Percentiles rank a stretch among this genome's conserved stretches.
phyloP scores from a whole-genome alignment of 2,329 filamentous ascomycete species.

The Onygenales sp. region DNA sequence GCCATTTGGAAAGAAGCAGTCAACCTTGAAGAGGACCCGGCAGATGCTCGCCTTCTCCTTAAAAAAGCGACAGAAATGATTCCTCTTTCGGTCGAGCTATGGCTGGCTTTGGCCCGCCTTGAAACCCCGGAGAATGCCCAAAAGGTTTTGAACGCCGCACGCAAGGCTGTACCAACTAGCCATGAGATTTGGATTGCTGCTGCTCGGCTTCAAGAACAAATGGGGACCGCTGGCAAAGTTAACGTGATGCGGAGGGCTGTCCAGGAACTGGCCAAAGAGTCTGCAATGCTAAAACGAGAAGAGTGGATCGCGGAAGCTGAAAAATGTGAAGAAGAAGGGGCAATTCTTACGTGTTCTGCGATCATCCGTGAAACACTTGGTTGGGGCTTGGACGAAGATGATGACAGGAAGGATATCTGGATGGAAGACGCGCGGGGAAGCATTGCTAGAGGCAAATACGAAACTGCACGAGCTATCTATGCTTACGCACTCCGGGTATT shows the following conservation, averaged over 20 bases:
- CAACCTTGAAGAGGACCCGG: slow-evolving; percentile 83
- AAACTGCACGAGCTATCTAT: slow-evolving; percentile 88
- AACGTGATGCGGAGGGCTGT: slow-evolving; percentile 94
- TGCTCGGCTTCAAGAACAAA: slow-evolving; percentile 78
- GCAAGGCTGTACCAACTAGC: slow-evolving; percentile 86
- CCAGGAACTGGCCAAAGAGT: slow-evolving; percentile 77
- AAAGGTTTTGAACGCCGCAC: slow-evolving; percentile 87
- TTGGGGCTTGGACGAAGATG: slow-evolving; percentile 88
- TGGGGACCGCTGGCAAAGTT: slow-evolving; percentile 69
- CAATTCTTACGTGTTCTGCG: slow-evolving; percentile 72
- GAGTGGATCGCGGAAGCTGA: slow-evolving; percentile 96
- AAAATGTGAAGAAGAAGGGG: slow-evolving; percentile 86
- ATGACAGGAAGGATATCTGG: slow-evolving; percentile 93
- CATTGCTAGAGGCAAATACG: slow-evolving; percentile 71
- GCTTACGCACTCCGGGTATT: slow-evolving; percentile 86
- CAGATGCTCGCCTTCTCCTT: slow-evolving; percentile 77
- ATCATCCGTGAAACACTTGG: slow-evolving; percentile 91
- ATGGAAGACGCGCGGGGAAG: slow-evolving; percentile 82
- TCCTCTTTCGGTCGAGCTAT: slow-evolving; percentile 84
- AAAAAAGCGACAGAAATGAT: slow-evolving; percentile 95
- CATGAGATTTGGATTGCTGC: slow-evolving; percentile 97
- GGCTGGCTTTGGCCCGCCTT: slow-evolving; percentile 84
- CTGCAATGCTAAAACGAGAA: slow-evolving; percentile 93
- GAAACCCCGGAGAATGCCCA: slow-evolving; percentile 88
- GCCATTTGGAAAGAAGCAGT: slow-evolving; percentile 97